phyloP scores from a whole-genome alignment of 176 grass and related monocot species.

The Dendrocalamus sinicus region DNA sequence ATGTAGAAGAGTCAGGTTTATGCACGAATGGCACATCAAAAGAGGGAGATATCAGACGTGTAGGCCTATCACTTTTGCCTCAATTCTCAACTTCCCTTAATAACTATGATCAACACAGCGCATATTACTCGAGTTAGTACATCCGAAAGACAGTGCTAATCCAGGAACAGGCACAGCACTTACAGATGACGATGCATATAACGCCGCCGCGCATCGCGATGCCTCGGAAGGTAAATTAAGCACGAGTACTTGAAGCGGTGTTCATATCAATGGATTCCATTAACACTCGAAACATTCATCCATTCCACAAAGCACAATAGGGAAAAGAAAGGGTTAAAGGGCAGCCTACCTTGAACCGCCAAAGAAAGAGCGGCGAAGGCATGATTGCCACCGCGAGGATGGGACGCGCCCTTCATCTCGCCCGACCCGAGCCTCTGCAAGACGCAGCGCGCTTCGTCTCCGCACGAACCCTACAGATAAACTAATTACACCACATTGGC shows the following conservation, averaged over 20 bases:
- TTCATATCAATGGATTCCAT: no score
- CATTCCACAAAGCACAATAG: background rate
- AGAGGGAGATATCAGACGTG: background rate
- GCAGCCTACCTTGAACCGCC: conserved; percentile 77
- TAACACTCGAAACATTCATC: background rate
- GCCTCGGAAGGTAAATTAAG: background rate
- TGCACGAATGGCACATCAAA: background rate
- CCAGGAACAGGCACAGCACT: background rate
- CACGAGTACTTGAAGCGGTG: background rate
- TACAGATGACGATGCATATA: background rate
- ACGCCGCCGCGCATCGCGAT: no score
- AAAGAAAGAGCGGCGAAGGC: conserved; percentile 88
- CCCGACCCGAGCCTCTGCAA: conserved; percentile 2
- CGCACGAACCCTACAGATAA: background rate
- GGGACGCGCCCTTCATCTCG: conserved; percentile 76
- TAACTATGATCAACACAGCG: background rate
- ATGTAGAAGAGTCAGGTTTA: background rate
- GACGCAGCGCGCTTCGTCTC: conserved; percentile 17
- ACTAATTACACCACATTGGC: background rate
- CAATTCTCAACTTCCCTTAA: background rate
- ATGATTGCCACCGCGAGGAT: conserved; percentile 66
- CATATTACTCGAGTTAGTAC: background rate
- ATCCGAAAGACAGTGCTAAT: background rate
- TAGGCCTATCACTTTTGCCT: background rate
- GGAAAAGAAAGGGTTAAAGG: background rate